These are phyloP conservation scores for Cercospora citrullina DNA, from an alignment of 2,329 filamentous ascomycete genomes.

Conservation along the genomic window DNA sequence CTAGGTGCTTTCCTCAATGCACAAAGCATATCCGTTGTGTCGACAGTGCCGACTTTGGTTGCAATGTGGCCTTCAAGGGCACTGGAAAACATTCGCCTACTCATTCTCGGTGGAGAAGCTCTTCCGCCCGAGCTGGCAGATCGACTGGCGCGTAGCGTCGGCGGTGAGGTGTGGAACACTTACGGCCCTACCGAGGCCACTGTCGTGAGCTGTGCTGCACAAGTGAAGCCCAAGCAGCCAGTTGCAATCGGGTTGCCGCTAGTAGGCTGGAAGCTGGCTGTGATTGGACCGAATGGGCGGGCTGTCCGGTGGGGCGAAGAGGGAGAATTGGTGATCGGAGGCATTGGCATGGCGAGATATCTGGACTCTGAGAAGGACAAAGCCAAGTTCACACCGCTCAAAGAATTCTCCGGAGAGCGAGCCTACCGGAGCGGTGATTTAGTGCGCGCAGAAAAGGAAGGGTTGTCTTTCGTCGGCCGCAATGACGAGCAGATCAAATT, in stretches of 20 bases:
- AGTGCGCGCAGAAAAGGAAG: neutral
- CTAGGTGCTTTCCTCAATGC: neutral
- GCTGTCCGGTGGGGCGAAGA: constrained; percentile 13
- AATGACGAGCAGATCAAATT: constrained; percentile 16
- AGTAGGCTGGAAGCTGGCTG: constrained; percentile 14
- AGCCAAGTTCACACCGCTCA: constrained; percentile 6
- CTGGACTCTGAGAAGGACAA: constrained; percentile 16
- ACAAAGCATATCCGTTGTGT: constrained; percentile 5
- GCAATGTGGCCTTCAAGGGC: constrained; percentile 7
- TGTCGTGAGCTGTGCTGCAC: constrained; percentile 8
- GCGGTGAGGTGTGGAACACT: constrained; percentile 9
- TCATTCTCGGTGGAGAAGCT: constrained; percentile 11
- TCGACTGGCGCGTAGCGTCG: neutral
- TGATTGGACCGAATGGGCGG: constrained; percentile 1
- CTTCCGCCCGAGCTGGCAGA: constrained; percentile 1
- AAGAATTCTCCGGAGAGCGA: constrained; percentile 13
- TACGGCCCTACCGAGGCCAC: constrained; percentile 9
- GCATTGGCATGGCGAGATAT: constrained; percentile 16
- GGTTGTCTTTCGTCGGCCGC: constrained; percentile 8
- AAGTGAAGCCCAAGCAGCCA: neutral
- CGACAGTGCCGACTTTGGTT: constrained; percentile 2
- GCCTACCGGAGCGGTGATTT: constrained; percentile 9
- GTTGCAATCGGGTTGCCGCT: constrained; percentile 11
- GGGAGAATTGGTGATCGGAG: constrained; percentile 15
- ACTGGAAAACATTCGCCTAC: neutral